Evolutionary conservation across 495 filamentous ascomycete genomes (phyloP), one percentile per base, ranked within the genome.

Genomic region (Gamarada debralockiae): DNA sequence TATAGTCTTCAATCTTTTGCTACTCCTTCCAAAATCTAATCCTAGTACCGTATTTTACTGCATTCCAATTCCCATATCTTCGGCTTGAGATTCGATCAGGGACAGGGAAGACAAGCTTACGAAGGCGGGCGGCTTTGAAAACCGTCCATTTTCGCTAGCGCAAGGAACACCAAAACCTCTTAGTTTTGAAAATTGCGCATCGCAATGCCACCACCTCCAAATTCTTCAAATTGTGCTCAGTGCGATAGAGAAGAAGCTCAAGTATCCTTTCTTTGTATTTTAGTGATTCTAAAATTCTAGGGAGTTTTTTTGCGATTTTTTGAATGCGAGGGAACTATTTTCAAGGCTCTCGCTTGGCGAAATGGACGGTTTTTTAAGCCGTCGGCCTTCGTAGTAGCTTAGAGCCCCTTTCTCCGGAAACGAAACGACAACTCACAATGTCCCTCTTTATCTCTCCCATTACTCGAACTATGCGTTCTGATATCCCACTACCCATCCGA

Each of bases 121-220:
- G 17, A 41, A 41, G 38, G 21, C 44, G 22, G 22, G 3, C 44
- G 44, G 44, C 25, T 15, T 47, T n/a, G n/a, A n/a, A n/a, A n/a
- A n/a, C n/a, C n/a, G n/a, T 47, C 14, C n/a, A 47, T 17, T 47
- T 33, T 6, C 25, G 27, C 22, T 29, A 18, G 31, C n/a, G 21
- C 44, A 20, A 13, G 15, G 44, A 47, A 47, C 44, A 47, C 44
- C 44, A 47, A 47, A 47, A 47, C 31, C 44, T 47, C 44, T 47
- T 3, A 5, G 22, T 27, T 25, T 47, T 47, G 22, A 21, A 47
- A 29, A 25, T 47, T 47, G 44, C 44, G 44, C 44, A 47, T 47
- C 20, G 22, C 15, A 17, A 29, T 24, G 20, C 44, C 44, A 47
- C 44, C 3, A 17, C 4, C 27, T 20, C 23, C 20, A 33, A 47